These are phyloP conservation scores for Beta vulgaris DNA, from an alignment of 148 eudicot genomes.

Conservation along the genomic window DNA sequence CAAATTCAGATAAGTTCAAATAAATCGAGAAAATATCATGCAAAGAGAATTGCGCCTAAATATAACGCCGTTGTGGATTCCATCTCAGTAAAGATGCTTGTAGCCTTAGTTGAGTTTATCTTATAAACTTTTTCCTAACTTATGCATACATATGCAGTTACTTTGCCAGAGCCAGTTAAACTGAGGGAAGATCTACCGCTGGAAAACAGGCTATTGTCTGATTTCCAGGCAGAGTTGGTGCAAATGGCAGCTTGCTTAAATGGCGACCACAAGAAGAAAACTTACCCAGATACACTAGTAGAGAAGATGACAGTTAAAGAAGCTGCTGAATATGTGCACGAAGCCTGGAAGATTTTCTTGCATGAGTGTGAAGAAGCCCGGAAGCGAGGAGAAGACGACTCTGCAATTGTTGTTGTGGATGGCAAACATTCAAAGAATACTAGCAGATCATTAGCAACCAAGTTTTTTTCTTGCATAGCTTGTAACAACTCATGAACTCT, in stretches of 20 bases:
- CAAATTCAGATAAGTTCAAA: not conserved
- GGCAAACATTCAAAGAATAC: not conserved
- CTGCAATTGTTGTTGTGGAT: conserved; percentile 15
- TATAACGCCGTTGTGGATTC: not conserved
- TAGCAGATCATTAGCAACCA: conserved; percentile 35
- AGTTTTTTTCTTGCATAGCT: conserved; percentile 47
- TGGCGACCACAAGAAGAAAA: conserved; percentile 57
- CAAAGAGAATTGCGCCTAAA: not conserved
- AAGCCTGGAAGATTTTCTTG: conserved; percentile 53
- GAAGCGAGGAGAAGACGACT: conserved; percentile 43
- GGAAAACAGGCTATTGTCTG: conserved; percentile 49
- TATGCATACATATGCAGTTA: conserved; percentile 37
- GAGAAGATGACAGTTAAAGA: conserved; percentile 58
- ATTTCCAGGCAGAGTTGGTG: conserved; percentile 67
- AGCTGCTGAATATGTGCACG: conserved; percentile 50
- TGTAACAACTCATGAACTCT: conserved; percentile 33
- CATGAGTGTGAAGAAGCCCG: conserved; percentile 50
- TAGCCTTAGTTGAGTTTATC: too few species aligned
- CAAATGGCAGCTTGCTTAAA: conserved; percentile 73
- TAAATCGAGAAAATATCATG: not conserved
- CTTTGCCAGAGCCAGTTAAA: conserved; percentile 58
- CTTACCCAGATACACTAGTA: conserved; percentile 53
- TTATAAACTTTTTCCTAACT: not conserved
- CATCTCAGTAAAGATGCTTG: not conserved
- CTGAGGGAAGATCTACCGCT: conserved; percentile 42